Base-by-base conservation (phyloP, 2,329 filamentous ascomycete species). In the Paracamarosporium sp. region DNA sequence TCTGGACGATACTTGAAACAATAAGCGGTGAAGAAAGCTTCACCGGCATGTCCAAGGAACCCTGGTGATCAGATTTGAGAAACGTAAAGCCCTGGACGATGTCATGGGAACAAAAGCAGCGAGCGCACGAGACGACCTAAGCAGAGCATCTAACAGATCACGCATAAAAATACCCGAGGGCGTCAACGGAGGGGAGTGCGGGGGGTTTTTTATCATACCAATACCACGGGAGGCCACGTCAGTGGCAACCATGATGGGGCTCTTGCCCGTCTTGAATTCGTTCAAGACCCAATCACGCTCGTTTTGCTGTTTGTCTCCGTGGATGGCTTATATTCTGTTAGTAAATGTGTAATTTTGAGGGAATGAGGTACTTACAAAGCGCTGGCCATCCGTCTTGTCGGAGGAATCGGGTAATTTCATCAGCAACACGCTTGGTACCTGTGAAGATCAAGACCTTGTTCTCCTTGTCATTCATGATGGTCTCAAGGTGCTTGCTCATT, bases 221-320 rank as follows among this genome's bases (percentile, higher is more conserved):
- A 99, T 97, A 92, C 95, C 95, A 93, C 95, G 95, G 78, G 95
- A 98, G 83, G 95, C 95, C 82, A 99, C 95, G 77, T 98, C 95
- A 68, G 95, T 99, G 83, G 95, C 95, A 83, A 99, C 95, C 93
- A 99, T 97, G 88, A 99, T 96, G 78, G 95, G 95, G 83, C 93
- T 97, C 86, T 98, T 97, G 82, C 93, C 93, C 66, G 91, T 92
- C 89, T 98, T 99, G 88, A 99, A 99, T 81, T 98, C 94, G 80
- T 98, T 96, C 77, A 99, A 86, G 73, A 98, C 95, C 93, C 95
- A 98, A 80, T 98, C 95, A 84, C 95, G 93, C 84, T 99, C 95
- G 81, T 97, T 97, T 78, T 99, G 95, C 78, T 97, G 93, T 85
- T 98, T 98, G 83, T 98, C 95, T 76, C 95, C 95, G 85, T 99